phyloP scores from a whole-genome alignment of 1,284 basidiomycete genomes.

The Trametes sp. region DNA sequence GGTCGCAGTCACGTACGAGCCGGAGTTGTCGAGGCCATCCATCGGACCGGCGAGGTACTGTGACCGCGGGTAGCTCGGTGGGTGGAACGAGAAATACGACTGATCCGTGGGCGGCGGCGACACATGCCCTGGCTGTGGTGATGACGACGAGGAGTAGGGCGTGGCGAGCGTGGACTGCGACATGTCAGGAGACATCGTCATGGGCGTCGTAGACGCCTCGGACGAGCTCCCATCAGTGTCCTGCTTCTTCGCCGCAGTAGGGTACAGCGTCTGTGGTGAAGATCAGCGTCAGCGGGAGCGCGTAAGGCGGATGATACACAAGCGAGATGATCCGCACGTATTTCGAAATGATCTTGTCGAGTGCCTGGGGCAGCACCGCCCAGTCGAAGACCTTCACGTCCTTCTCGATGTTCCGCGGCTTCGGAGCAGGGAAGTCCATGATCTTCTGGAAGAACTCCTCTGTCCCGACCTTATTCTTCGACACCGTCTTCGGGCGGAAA shows the following conservation, averaged over 20 bases:
- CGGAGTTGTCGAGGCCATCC: constrained; percentile 23
- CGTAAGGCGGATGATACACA: not conserved
- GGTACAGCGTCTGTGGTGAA: constrained; percentile 22
- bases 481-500: constrained; percentile 89
- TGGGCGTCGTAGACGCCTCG: constrained; percentile 15
- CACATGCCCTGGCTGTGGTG: constrained; percentile 15
- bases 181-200: constrained; percentile 11
- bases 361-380: constrained; percentile 79
- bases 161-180: constrained; percentile 15
- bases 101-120: constrained; percentile 14
- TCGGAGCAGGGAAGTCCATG: constrained; percentile 95
- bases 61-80: constrained; percentile 11
- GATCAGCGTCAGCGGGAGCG: not conserved
- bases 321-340: constrained; percentile 71
- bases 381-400: constrained; percentile 98
- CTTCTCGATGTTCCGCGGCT: constrained; percentile 97
- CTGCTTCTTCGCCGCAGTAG: constrained; percentile 18
- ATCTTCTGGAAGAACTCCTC: constrained; percentile 92
- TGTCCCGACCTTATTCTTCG: constrained; percentile 83
- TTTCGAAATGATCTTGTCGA: constrained; percentile 95
- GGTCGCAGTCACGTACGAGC: constrained; percentile 11
- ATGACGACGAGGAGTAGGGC: constrained; percentile 22
- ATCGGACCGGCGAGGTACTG: constrained; percentile 16
- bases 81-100: constrained; percentile 24
- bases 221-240: constrained; percentile 10